Evolutionary conservation across 2,329 filamentous ascomycete genomes (phyloP).

Genomic region (Chalaropsis thielavioides): DNA sequence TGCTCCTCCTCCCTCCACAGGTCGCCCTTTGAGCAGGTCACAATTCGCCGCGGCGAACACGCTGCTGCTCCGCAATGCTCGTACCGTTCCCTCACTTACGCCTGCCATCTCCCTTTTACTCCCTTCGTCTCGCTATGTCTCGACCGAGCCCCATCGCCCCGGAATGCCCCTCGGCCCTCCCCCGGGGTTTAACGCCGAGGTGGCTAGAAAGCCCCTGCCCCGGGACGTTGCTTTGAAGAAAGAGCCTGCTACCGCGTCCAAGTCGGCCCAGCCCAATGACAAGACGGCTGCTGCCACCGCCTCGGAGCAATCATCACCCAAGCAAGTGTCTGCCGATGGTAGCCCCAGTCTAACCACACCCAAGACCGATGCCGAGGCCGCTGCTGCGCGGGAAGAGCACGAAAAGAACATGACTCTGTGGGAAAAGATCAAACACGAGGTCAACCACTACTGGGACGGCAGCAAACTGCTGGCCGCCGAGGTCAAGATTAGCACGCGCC

Average conservation of each 20-base stretch:
- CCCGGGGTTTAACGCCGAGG: constrained; percentile 78
- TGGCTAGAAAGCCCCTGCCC: constrained; percentile 71
- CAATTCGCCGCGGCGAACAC: constrained; percentile 17
- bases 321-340: constrained; percentile 20
- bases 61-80: constrained; percentile 16
- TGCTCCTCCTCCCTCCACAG: constrained; percentile 1
- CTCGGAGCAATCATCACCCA: constrained; percentile 21
- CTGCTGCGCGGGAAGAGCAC: constrained; percentile 46
- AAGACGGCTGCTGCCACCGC: constrained; percentile 19
- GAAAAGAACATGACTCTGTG: constrained; percentile 76
- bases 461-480: constrained; percentile 89
- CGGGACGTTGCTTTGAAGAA: constrained; percentile 30
- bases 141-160: constrained; percentile 44
- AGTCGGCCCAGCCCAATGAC: constrained; percentile 22
- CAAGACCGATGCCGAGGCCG: constrained; percentile 29
- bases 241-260: constrained; percentile 20
- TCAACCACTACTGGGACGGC: constrained; percentile 93
- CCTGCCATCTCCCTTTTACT: constrained; percentile 43
- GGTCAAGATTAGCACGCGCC: constrained; percentile 76
- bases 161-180: constrained; percentile 44
- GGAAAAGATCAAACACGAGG: constrained; percentile 92
- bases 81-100: constrained; percentile 24
- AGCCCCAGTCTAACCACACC: constrained; percentile 25
- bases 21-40: constrained; percentile 16
- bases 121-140: constrained; percentile 37